phyloP scores from a whole-genome alignment of 2,329 filamentous ascomycete genomes.

The Fusarium buharicum region DNA sequence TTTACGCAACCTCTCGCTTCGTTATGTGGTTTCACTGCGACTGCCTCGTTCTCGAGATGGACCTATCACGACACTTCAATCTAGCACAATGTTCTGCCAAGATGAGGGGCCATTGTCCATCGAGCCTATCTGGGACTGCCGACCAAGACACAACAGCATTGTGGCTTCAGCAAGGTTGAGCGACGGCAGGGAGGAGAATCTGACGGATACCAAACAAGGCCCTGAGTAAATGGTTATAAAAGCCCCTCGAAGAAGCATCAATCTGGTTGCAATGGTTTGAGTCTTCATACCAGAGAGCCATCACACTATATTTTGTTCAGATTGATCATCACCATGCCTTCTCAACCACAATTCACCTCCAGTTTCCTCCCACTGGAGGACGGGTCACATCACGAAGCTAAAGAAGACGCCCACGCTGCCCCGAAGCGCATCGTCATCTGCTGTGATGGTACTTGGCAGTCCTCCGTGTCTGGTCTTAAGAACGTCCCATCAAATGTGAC shows the following conservation, averaged over 20 bases:
- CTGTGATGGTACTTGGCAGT: conserved; percentile 53
- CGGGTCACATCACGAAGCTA: conserved; percentile 31
- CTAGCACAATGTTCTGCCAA: conserved; percentile 26
- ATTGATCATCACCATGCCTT: conserved; percentile 25
- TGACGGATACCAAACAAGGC: conserved; percentile 6
- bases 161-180: conserved; percentile 29
- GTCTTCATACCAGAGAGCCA: background rate
- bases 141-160: conserved; percentile 31
- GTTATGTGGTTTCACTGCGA: conserved; percentile 32
- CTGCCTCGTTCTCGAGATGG: conserved; percentile 9
- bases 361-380: conserved; percentile 29
- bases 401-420: conserved; percentile 16
- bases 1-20: conserved; percentile 6
- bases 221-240: conserved; percentile 21
- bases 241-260: background rate
- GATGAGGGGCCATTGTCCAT: conserved; percentile 24
- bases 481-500: conserved; percentile 50
- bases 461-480: conserved; percentile 39
- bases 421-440: conserved; percentile 49
- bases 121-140: conserved; percentile 23
- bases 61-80: conserved; percentile 29
- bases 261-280: background rate
- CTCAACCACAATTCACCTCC: conserved; percentile 10
- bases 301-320: background rate
- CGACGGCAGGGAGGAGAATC: conserved; percentile 7